These are phyloP conservation scores for Aspergillus novoparasiticus DNA, from an alignment of 2,329 filamentous ascomycete species.

Conservation along the genomic window DNA sequence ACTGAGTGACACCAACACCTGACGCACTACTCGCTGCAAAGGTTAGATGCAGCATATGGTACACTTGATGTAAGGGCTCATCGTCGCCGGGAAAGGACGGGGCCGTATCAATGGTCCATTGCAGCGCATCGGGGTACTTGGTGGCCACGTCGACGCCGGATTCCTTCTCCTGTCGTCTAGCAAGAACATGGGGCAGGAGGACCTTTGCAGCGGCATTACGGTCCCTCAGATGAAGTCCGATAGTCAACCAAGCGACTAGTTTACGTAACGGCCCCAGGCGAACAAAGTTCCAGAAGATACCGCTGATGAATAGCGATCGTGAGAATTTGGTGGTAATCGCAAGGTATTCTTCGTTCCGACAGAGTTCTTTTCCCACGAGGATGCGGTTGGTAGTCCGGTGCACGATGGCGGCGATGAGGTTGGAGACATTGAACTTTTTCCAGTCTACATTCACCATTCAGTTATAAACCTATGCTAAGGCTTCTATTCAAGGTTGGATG, in stretches of 20 bases:
- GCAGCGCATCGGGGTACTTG: background rate
- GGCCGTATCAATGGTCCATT: background rate
- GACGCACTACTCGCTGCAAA: background rate
- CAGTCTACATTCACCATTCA: background rate
- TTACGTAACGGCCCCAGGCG: slow-evolving; percentile 1
- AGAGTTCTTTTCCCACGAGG: background rate
- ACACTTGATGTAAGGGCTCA: background rate
- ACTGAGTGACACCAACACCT: background rate
- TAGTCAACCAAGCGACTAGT: background rate
- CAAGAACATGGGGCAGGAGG: background rate
- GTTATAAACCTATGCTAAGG: no score
- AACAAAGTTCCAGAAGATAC: slow-evolving; percentile 6
- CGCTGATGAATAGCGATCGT: background rate
- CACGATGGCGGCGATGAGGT: slow-evolving; percentile 1
- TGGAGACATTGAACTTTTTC: background rate
- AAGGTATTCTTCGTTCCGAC: slow-evolving; percentile 2
- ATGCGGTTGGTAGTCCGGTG: slow-evolving; percentile 1
- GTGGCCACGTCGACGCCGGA: background rate
- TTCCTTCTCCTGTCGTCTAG: background rate
- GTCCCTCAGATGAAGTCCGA: background rate
- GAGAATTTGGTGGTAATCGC: background rate
- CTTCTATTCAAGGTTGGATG: no score
- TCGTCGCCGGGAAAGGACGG: background rate
- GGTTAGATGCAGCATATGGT: background rate
- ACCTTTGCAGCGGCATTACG: background rate